Evolutionary conservation across 2,329 filamentous ascomycete genomes (phyloP).

Genomic region (Fusarium solani-melongenae): DNA sequence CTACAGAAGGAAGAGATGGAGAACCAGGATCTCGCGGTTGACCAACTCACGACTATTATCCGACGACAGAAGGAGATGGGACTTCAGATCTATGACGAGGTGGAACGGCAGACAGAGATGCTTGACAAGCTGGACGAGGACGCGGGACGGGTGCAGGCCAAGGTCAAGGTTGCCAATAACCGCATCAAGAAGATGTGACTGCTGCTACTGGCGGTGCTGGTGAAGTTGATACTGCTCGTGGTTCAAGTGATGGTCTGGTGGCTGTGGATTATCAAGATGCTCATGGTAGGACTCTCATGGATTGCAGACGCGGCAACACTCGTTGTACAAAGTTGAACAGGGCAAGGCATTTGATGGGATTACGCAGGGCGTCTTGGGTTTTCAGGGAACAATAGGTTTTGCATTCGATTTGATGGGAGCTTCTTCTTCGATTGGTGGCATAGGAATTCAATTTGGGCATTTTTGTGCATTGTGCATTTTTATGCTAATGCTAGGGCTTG

Average conservation of each 20-base stretch:
- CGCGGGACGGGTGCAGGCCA: slow-evolving; percentile 71
- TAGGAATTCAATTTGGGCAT: slow-evolving; percentile 6
- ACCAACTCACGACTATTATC: slow-evolving; percentile 75
- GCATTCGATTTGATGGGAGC: slow-evolving; percentile 6
- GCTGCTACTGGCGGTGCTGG: slow-evolving; percentile 33
- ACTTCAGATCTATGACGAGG: slow-evolving; percentile 78
- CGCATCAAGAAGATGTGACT: slow-evolving; percentile 74
- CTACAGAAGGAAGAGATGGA: slow-evolving; percentile 79
- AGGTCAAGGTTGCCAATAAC: slow-evolving; percentile 80
- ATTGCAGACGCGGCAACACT: slow-evolving; percentile 42
- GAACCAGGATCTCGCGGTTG: slow-evolving; percentile 79
- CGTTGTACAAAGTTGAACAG: slow-evolving; percentile 33
- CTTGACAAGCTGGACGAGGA: slow-evolving; percentile 75
- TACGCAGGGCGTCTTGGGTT: slow-evolving; percentile 33
- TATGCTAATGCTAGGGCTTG: background rate
- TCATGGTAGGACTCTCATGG: slow-evolving; percentile 43
- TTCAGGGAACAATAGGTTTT: slow-evolving; percentile 5
- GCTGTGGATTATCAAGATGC: slow-evolving; percentile 42
- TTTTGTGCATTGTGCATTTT: background rate
- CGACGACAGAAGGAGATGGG: slow-evolving; percentile 82
- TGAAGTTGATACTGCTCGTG: slow-evolving; percentile 44
- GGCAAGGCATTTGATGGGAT: slow-evolving; percentile 10
- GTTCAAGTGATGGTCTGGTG: slow-evolving; percentile 48
- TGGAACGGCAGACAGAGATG: slow-evolving; percentile 77
- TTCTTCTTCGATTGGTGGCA: background rate